Evolutionary conservation across 2,329 filamentous ascomycete species (phyloP).

Genomic region (Hirsutella rhossiliensis): DNA sequence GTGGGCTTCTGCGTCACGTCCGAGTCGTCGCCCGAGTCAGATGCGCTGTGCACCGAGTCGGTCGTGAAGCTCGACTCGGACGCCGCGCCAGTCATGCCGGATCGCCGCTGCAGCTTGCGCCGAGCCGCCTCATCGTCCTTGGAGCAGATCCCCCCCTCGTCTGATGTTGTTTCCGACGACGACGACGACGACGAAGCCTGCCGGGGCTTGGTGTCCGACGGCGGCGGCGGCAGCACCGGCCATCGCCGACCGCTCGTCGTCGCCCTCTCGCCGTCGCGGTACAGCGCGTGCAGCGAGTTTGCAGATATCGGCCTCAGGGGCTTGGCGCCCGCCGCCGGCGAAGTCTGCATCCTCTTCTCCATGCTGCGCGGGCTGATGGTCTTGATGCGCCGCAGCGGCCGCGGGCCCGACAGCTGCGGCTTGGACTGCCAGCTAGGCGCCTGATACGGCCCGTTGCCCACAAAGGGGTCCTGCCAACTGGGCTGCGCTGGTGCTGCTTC

Average conservation of each 20-base stretch:
- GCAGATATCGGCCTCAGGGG: slow-evolving; percentile 10
- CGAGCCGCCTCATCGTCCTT: too few relatives aligned
- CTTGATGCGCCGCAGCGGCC: slow-evolving; percentile 8
- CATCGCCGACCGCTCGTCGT: neutral
- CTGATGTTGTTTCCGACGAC: neutral
- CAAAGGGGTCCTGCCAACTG: slow-evolving; percentile 19
- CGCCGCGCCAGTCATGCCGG: slow-evolving; percentile 1
- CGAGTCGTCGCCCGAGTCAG: slow-evolving; percentile 5
- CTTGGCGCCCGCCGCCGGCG: neutral
- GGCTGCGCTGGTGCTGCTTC: neutral
- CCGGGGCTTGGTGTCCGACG: neutral
- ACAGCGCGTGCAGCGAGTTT: slow-evolving; percentile 8
- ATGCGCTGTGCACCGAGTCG: slow-evolving; percentile 11
- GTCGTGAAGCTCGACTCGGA: slow-evolving; percentile 14
- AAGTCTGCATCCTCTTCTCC: neutral
- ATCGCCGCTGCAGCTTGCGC: too few relatives aligned
- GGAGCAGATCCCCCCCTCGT: too few relatives aligned
- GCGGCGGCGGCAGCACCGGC: slow-evolving; percentile 2
- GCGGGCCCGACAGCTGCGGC: slow-evolving; percentile 4
- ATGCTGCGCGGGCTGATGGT: slow-evolving; percentile 10
- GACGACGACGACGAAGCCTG: neutral
- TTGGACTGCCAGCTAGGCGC: slow-evolving; percentile 1
- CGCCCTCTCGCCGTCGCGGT: neutral
- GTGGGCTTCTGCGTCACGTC: slow-evolving; percentile 6
- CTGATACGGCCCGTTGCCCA: slow-evolving; percentile 8